Base-by-base conservation (phyloP, 768 basidiomycete genomes). In the Pisolithus tinctorius region DNA sequence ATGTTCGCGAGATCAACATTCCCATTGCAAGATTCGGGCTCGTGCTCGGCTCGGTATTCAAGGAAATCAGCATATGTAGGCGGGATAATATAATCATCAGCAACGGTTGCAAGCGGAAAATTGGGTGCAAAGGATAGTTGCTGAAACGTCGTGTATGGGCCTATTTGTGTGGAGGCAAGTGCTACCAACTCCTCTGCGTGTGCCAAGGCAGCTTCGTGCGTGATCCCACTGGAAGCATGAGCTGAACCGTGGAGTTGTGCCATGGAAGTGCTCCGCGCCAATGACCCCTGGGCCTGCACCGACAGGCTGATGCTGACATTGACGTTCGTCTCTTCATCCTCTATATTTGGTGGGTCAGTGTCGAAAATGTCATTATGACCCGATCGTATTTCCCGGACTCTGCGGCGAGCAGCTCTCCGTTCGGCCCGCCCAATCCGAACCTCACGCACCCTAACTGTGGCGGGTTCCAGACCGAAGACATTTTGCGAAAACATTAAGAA, bases 381-480 rank as follows among this genome's bases (percentile, higher is more conserved):
- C 42, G 63, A 62, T 48, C 83, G 74, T 34, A 76, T 76, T 63
- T 86, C 87, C 31, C 90, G 79, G 13, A 86, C 83, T 48, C 91
- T 77, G 50, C 93, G 77, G 31, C 92, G 76, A 20, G 91, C 88
- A 10, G 91, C 90, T 53, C 93, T 71, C 30, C 92, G 78, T 66
- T 93, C 93, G 2, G 88, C 88, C 4, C 92, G 82, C 6, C 89
- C 92, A 41, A 94, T 91, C 31, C 93, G 78, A 23, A 95, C 92
- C 66, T 95, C 93, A 4, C 92, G 83, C n/a, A 95, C 92, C 26
- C 92, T 80, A 17, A 95, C 92, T 0, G 93, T 95, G 2, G 91
- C 91, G 9, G 92, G 92, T 63, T 94, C 92, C 36, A 94, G 70
- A 10, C 93, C 92, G 62, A 94, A 94, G 27, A 94, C 88, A 56